phyloP scores from a whole-genome alignment of 2,329 filamentous ascomycete species.

The Colletotrichum camelliae region DNA sequence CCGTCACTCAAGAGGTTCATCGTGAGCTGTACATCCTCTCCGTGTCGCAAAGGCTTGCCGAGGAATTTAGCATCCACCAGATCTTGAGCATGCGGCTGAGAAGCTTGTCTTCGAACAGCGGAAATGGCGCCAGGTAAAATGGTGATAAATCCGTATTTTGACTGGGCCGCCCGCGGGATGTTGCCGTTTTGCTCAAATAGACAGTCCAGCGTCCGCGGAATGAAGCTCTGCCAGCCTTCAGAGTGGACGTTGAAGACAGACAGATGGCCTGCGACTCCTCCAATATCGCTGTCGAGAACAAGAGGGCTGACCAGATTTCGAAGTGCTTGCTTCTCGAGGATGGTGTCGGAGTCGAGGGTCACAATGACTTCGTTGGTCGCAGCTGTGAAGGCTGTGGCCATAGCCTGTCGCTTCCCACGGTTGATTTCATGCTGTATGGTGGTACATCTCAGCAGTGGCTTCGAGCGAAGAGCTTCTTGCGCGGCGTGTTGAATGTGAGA shows the following conservation, averaged over 20 bases:
- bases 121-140: background rate
- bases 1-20: background rate
- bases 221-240: background rate
- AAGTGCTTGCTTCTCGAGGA: background rate
- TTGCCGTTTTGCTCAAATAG: conserved; percentile 5
- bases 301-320: background rate
- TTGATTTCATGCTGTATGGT: background rate
- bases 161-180: background rate
- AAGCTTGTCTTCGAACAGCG: background rate
- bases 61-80: background rate
- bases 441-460: background rate
- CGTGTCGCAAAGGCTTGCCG: background rate
- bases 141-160: background rate
- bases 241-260: background rate
- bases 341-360: background rate
- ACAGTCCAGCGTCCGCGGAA: background rate
- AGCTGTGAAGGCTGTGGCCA: background rate
- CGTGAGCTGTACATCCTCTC: conserved; percentile 1
- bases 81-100: background rate
- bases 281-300: background rate
- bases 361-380: background rate
- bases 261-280: background rate
- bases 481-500: background rate
- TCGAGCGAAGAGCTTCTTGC: background rate
- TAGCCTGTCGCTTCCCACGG: background rate